Conservation (phyloP, 2,329 filamentous ascomycete species). For the Colletotrichum echinochloae region DNA sequence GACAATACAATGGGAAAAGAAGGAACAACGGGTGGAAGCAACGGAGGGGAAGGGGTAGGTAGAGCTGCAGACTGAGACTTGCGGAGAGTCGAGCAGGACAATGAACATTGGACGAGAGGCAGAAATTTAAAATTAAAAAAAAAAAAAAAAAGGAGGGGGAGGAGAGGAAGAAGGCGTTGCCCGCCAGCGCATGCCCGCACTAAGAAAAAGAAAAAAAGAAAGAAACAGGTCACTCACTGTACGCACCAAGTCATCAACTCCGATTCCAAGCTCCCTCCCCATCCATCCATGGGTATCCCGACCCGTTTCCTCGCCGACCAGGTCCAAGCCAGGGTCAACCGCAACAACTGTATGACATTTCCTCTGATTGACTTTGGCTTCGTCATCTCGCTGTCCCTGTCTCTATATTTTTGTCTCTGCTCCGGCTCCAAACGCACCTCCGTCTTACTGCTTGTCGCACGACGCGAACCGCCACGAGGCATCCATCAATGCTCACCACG, state of each 20-base stretch:
- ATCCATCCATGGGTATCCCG: neutral
- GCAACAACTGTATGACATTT: slow-evolving; percentile 35
- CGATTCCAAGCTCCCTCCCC: neutral
- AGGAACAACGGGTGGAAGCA: neutral
- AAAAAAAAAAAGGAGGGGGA: neutral
- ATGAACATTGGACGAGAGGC: slow-evolving; percentile 31
- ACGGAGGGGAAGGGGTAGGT: neutral
- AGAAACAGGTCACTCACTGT: too few species aligned
- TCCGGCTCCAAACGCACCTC: neutral
- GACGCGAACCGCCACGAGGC: slow-evolving; percentile 19
- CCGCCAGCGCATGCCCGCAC: slow-evolving; percentile 30
- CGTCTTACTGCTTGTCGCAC: slow-evolving; percentile 13
- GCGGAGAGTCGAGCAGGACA: neutral
- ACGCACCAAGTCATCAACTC: neutral
- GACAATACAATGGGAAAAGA: slow-evolving; percentile 7
- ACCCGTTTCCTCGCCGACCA: neutral
- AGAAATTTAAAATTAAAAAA: neutral
- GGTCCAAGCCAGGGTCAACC: slow-evolving; percentile 9
- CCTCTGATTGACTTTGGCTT: slow-evolving; percentile 26
- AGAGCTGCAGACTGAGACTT: neutral
- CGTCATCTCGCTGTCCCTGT: slow-evolving; percentile 25
- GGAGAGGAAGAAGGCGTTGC: slow-evolving; percentile 1
- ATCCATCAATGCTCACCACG: slow-evolving; percentile 13
- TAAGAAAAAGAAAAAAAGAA: too few species aligned
- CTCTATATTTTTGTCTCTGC: neutral